Evolutionary conservation across 208 protist species (phyloP), one percentile per base, ranked within the genome.

Genomic region (Balamuthia mandrillaris): DNA sequence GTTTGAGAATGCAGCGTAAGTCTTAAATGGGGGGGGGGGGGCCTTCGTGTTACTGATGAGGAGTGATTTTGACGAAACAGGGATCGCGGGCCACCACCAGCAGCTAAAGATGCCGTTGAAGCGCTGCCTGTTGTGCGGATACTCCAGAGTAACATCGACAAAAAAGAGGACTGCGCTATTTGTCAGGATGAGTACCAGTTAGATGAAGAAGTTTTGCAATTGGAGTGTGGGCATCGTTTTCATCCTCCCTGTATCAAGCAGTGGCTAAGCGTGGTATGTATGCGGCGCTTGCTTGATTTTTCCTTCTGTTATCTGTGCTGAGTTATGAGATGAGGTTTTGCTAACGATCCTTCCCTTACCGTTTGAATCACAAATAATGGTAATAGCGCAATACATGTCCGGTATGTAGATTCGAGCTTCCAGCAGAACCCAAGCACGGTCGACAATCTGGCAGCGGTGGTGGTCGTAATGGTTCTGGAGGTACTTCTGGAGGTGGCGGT

Each of bases 211-310:
- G 45, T 35, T 35, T 27, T 78, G 27, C 29, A 56, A 24, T 47
- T 78, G 45, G 16, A 6, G 27, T 78, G 68, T 31, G 44, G 56
- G 27, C 68, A 78, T 37, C 68, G 68, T 12, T 78, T 78, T 56
- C 68, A 78, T 49, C 68, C 68, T 33, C 51, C 68, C 24, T 78
- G 68, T n/a, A 78, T 78, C 29, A 52, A 56, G 24, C 45, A 78
- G 68, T 78, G 68, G 68, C 68, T 78, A 24, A 47, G 44, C 68
- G 35, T 16, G 44, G 68, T 78, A 33, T 33, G 18, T 51, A 2
- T 16, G 3, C n/a, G 16, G 14, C 31, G 12, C 3, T 3, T 66
- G 14, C n/a, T 35, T 3, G 27, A 9, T 37, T 12, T 35, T 66
- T 35, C 21, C 33, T 35, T 4, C 14, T 39, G 35, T 37, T 3